Evolutionary conservation across 805 yeast species (phyloP), one percentile per base, ranked within the genome.

Genomic region (Trichomonascus vanleenenianus): DNA sequence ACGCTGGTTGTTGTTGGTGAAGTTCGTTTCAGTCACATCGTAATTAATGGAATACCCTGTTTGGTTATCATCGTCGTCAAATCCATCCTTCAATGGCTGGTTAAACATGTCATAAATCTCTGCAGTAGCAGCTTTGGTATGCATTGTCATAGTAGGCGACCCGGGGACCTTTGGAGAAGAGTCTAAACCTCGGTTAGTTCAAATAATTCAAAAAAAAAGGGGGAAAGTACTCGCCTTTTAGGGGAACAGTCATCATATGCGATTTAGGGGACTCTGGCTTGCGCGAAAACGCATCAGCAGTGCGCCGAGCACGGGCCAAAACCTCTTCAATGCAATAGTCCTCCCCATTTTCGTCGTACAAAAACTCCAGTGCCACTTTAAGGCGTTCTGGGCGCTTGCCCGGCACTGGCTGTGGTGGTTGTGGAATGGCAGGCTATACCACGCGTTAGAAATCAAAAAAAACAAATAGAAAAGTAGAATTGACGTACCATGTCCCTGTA

Each of bases 81-180:
- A 19, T 37, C 42, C 46, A 2, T 33, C 50, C 2, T 54, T 52
- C n/a, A 56, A 35, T 4, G 60, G 57, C 47, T 56, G 56, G 33
- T 52, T 85, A 59, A 86, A 84, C 87, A 87, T 84, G 12, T 76
- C 73, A 50, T 75, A 68, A 0, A 87, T 81, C 53, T 86, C 96
- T 45, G 78, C 75, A 46, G 79, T 74, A 2, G 95, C 91, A 55
- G 79, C 78, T 42, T 79, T 78, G 0, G 95, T 83, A 58, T 74
- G 82, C 57, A 81, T 65, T 0, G 96, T 88, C 51, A 83, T 73
- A 0, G 96, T 87, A 0, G 94, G 95, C 0, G 94, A 83, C 11
- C 48, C n/a, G 12, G 48, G 51, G 15, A 39, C 48, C 14, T 40
- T 16, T 10, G 20, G 20, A 70, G 66, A 2, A 78, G 74, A 27